phyloP scores from a whole-genome alignment of 1,284 basidiomycete species.

The Cryptococcus sp. region DNA sequence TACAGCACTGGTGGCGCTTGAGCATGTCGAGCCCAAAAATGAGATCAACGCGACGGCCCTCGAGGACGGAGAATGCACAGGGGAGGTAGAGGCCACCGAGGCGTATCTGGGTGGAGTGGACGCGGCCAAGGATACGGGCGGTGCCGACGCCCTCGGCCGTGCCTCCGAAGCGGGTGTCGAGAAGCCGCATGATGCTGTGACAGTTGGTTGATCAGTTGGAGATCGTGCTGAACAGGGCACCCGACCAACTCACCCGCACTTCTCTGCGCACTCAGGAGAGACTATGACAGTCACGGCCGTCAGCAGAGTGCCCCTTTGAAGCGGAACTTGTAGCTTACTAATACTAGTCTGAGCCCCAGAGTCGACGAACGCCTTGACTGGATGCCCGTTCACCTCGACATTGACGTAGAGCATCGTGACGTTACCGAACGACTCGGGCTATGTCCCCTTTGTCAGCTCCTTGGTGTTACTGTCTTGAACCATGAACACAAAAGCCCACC shows the following conservation, averaged over 20 bases:
- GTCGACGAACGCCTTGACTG: slow-evolving; percentile 95
- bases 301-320: background rate
- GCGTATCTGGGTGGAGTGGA: slow-evolving; percentile 91
- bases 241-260: slow-evolving; percentile 67
- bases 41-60: slow-evolving; percentile 88
- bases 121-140: slow-evolving; percentile 87
- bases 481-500: slow-evolving; percentile 21
- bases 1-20: slow-evolving; percentile 91
- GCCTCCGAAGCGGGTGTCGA: slow-evolving; percentile 83
- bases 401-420: slow-evolving; percentile 85
- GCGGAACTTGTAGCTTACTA: slow-evolving; percentile 58
- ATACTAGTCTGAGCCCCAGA: slow-evolving; percentile 96
- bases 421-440: slow-evolving; percentile 87
- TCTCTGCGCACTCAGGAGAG: slow-evolving; percentile 90
- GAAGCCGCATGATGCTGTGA: slow-evolving; percentile 78
- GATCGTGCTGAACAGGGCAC: background rate
- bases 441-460: slow-evolving; percentile 25
- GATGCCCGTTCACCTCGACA: slow-evolving; percentile 85
- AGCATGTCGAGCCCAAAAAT: slow-evolving; percentile 98
- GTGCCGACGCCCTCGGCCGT: slow-evolving; percentile 95
- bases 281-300: slow-evolving; percentile 55
- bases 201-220: background rate
- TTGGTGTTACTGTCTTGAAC: background rate
- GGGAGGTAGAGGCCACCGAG: slow-evolving; percentile 77
- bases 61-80: slow-evolving; percentile 93